Evolutionary conservation across 164 flowering plant species (phyloP), one percentile per base, ranked within the genome.

Genomic region (Kalanchoe fedtschenkoi): DNA sequence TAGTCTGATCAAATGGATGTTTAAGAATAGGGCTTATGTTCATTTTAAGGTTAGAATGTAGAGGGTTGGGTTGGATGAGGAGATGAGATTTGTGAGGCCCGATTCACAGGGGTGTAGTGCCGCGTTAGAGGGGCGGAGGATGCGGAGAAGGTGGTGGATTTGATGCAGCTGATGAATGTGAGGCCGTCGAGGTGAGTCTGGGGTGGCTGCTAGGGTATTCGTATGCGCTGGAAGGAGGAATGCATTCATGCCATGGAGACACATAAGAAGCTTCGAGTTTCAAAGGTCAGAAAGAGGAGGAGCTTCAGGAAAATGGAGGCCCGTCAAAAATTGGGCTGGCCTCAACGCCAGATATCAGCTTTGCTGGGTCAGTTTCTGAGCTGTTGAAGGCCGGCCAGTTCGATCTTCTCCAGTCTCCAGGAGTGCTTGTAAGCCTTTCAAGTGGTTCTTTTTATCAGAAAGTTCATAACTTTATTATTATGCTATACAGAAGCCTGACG

Each of bases 211-310:
- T 91, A 65, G 95, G 84, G 62, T 87, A 88, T 76, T 72, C 90
- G 72, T 93, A 90, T 79, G 91, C 95, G 30, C 33, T 76, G 96
- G 56, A 70, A 79, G 43, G 69, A 72, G n/a, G 76, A 75, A 90
- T 72, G 97, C 88, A 29, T 93, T 84, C 74, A 93, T 93, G 95
- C 83, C 74, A 93, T 93, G 95, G 99, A 93, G 79, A 83, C 62
- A 9, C 97, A 93, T 72, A 93, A 90, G 83, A 93, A 93, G 76
- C 84, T 88, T 29, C 83, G 72, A 69, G 77, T 85, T 32, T 63
- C 83, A n/a, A 93, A 87, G 78, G 68, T 90, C 67, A 87, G 97
- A 66, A 90, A 65, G 74, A 88, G 82, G 67, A 88, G 82, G 67
- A 88, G 73, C 74, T 69, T 71, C 34, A 80, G 82, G 69, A 93